Base-by-base conservation (phyloP, 257 asterid species). In the Anisodus tanguticus region DNA sequence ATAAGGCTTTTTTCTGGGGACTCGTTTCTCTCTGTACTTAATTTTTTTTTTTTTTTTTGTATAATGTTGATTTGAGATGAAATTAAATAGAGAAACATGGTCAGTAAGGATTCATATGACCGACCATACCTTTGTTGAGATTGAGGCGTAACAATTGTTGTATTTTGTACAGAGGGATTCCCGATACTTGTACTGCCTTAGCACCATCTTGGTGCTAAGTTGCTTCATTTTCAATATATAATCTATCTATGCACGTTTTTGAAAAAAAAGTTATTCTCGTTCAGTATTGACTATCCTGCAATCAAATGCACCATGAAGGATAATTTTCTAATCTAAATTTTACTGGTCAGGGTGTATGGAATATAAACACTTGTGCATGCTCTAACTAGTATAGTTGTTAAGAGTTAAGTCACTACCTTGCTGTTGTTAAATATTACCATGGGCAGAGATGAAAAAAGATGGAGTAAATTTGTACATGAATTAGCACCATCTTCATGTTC, bases 341-440 rank as follows among this genome's bases (percentile, higher is more conserved):
- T 68, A 68, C 77, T 68, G 77, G 53, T 68, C 53, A 68, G 26
- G 26, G 53, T 37, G 13, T 68, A 37, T 68, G 77, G 77, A 37
- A 68, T 15, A 68, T 68, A 39, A 68, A 12, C 19, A 66, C 13
- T 37, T 39, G 77, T 68, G 53, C 26, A 37, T 68, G 26, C 77
- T 39, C 53, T 68, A 15, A 68, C 77, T 19, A 15, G 26, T 39
- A 37, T 39, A 10, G 13, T 3, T 7, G 77, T 39, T 68, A 35
- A 66, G 5, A 12, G 47, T 66, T 66, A 37, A 15, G 77, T 17
- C 77, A 68, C 26, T 68, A 39, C 6, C 26, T 39, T 45, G 17
- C 53, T 68, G 77, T 68, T 37, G 51, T 51, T 68, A 68, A 15
- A 16, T 58, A 16, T 58, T 58, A 3, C 13, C 47, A 17, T 68